Conservation (phyloP, 108 stramenopile genomes). For the Nitzschia palea region DNA sequence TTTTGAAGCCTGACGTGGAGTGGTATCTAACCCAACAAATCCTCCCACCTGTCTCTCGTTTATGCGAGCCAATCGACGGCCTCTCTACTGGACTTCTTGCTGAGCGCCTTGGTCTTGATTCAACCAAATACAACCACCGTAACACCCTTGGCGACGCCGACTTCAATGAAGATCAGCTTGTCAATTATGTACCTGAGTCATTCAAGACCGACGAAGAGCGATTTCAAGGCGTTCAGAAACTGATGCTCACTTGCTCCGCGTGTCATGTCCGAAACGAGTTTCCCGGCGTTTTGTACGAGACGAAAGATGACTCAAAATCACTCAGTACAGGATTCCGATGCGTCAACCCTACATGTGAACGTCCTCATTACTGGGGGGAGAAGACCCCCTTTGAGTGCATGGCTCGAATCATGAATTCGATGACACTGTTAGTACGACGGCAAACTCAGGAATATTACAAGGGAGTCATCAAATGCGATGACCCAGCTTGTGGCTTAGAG, state of each 20-base stretch:
- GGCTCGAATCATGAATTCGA: slow-evolving; percentile 55
- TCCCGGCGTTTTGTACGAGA: slow-evolving; percentile 58
- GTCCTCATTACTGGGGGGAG: slow-evolving; percentile 71
- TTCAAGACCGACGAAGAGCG: slow-evolving; percentile 74
- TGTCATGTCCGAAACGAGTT: slow-evolving; percentile 62
- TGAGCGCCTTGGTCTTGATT: slow-evolving; percentile 75
- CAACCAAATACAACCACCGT: slow-evolving; percentile 47
- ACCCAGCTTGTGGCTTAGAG: slow-evolving; percentile 74
- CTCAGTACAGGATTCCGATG: slow-evolving; percentile 45
- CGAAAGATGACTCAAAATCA: slow-evolving; percentile 24
- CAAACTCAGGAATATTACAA: slow-evolving; percentile 64
- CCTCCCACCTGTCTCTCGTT: slow-evolving; percentile 94
- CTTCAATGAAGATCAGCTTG: slow-evolving; percentile 69
- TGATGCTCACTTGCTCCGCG: slow-evolving; percentile 57
- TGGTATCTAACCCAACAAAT: slow-evolving; percentile 99
- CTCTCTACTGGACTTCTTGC: slow-evolving; percentile 77
- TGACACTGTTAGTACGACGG: slow-evolving; percentile 38
- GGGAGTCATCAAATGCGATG: slow-evolving; percentile 70
- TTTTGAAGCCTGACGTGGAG: slow-evolving; percentile 86
- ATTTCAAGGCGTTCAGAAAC: slow-evolving; percentile 81
- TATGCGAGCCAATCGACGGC: slow-evolving; percentile 98
- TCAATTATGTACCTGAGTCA: slow-evolving; percentile 81
- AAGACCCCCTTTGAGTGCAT: slow-evolving; percentile 51
- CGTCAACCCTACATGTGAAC: slow-evolving; percentile 53
- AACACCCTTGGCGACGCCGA: slow-evolving; percentile 32